Conservation (phyloP, 805 yeast species). For the Saturnispora ahearnii region DNA sequence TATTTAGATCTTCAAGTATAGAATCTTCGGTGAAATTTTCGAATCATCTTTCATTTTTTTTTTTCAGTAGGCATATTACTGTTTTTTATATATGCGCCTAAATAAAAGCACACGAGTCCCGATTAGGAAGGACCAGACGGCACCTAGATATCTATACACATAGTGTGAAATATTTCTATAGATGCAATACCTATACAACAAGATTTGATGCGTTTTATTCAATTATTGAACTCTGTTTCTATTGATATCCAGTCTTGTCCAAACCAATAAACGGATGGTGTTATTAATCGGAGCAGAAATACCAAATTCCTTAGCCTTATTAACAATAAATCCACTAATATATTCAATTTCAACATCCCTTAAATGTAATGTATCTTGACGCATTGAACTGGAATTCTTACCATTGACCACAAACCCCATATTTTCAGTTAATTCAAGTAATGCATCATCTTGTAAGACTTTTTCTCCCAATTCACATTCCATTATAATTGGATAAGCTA, state of each 20-base stretch:
- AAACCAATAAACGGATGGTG: constrained; percentile 27
- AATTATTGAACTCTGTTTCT: not conserved
- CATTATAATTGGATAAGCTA: constrained; percentile 22
- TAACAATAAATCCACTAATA: constrained; percentile 72
- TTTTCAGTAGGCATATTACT: no score
- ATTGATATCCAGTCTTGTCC: constrained; percentile 1
- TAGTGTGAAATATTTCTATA: no score
- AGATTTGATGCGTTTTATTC: no score
- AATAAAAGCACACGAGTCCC: no score
- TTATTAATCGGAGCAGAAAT: constrained; percentile 39
- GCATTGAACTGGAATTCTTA: constrained; percentile 60
- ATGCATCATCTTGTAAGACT: constrained; percentile 27
- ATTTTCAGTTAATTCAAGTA: constrained; percentile 25
- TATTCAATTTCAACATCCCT: constrained; percentile 69
- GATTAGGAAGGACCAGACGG: no score
- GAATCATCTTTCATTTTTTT: no score
- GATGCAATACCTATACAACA: no score
- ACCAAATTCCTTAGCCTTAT: constrained; percentile 40
- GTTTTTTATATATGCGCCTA: no score
- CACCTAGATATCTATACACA: no score
- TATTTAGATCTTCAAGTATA: no score
- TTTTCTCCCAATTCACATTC: constrained; percentile 27
- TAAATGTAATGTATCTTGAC: constrained; percentile 50
- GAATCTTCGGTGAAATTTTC: no score
- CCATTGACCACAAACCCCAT: constrained; percentile 27